phyloP scores from a whole-genome alignment of 192 early-diverging fungal genomes.

The Phycomyces blakesleeanus region DNA sequence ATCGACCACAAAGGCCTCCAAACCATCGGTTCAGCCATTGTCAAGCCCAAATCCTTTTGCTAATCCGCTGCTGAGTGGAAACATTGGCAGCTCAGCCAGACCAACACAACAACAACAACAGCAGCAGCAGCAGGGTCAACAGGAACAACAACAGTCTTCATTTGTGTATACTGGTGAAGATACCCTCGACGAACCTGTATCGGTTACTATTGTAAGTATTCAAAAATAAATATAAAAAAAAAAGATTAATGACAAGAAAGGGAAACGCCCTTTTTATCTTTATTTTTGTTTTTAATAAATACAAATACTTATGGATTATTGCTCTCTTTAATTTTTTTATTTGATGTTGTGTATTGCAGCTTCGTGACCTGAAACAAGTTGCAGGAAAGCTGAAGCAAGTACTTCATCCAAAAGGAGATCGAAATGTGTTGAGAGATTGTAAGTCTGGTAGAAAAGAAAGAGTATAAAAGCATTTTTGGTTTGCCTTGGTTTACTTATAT shows the following conservation, averaged over 20 bases:
- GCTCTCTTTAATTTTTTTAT: no score
- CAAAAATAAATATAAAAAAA: not conserved
- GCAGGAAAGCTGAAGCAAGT: conserved; percentile 71
- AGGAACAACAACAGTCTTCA: not conserved
- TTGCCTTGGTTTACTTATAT: conserved; percentile 11
- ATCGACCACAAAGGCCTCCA: conserved; percentile 20
- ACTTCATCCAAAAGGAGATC: conserved; percentile 56
- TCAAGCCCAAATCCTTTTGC: conserved; percentile 11
- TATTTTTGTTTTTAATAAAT: no score
- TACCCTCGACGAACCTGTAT: conserved; percentile 96
- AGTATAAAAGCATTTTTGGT: not conserved
- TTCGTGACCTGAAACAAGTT: conserved; percentile 68
- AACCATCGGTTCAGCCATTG: not conserved
- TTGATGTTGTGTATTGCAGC: conserved; percentile 43
- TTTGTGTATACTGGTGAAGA: conserved; percentile 38
- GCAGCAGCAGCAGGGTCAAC: no score
- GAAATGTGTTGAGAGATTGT: conserved; percentile 75
- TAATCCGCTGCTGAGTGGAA: conserved; percentile 8
- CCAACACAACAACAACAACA: not conserved
- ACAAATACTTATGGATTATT: no score
- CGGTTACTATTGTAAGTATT: conserved; percentile 77
- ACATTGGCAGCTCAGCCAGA: conserved; percentile 16
- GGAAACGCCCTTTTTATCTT: no score
- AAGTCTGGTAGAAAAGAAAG: conserved; percentile 17
- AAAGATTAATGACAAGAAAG: not conserved